Base-by-base conservation (phyloP, 139 green algal species). In the Coelastrella sp. region DNA sequence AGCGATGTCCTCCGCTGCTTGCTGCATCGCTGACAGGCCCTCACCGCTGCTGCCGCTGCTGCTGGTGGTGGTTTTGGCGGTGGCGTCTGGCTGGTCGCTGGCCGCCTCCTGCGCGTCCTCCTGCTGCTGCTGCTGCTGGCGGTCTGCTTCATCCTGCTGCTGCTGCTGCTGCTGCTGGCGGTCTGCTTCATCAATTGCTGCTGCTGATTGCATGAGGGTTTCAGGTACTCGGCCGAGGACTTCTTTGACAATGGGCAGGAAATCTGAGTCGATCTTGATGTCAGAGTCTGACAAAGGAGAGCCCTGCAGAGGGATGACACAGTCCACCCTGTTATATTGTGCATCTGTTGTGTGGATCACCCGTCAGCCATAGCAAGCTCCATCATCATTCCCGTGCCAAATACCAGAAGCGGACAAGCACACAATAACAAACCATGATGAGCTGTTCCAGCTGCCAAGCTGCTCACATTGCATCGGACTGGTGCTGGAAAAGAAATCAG, bases 161-260 rank as follows among this genome's bases (percentile, higher is more conserved):
- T 81, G 70, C 84, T 89, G 70, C 70, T 90, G 87, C 63, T 80
- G 61, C 78, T 86, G 73, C 68, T 88, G 78, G 56, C 65, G 66
- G 14, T 90, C 63, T 49, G 65, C 49, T 58, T 84, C 79, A 56
- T 87, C 85, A 3, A 91, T 70, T 49, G 59, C 65, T 73, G 63
- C 87, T 65, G 61, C 87, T 15, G 58, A 22, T 82, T 78, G 19
- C 15, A 60, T 35, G 15, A 94, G 88, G 35, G 89, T 81, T 12
- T 79, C 15, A 22, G 93, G 92, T 8, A 94, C 88, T 60, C 66
- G 65, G 22, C 92, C 93, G n/a, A 95, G 87, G 66, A 95, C 93
- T 85, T 94, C 92, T 59, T 90, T 92, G 58, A 95, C 87, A 0
- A 95, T 85, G 0, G 93, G 92, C 87, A 95, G 75, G 88, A 95